Base-by-base conservation (phyloP, 1,284 basidiomycete genomes). In the Leccinum pseudoinsigne region DNA sequence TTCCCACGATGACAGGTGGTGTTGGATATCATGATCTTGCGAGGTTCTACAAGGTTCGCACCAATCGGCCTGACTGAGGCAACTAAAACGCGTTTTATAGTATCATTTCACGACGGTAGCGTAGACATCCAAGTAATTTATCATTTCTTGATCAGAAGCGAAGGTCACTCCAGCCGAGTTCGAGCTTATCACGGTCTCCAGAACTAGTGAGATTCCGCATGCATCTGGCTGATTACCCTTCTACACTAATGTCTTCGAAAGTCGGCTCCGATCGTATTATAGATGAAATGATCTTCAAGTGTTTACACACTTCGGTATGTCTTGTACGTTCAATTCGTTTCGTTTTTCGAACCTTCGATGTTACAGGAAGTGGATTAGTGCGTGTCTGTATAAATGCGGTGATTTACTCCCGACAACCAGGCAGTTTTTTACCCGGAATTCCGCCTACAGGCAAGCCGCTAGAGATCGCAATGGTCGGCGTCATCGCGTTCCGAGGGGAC, bases 401-500 rank as follows among this genome's bases (percentile, higher is more conserved):
- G 40, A 59, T 58, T 53, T 55, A 38, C 8, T 60, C 7, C 57
- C 5, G 18, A 72, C 57, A 50, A 53, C 6, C 16, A 5, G 4
- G 42, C 40, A 74, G 74, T 55, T 60, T 84, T 62, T 69, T 82
- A 14, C 82, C 81, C 4, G 81, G 81, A 18, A 68, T 84, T 23
- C 77, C 79, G 42, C 81, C 83, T 21, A 84, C 81, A 1, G 78
- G 79, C 26, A 81, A 78, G 63, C 68, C 72, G 6, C 68, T 84
- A 31, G 76, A 80, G 60, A 76, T 84, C 3, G 81, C 83, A 1
- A 72, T 85, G 64, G 81, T 83, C n/a, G 81, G 81, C 8, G 76
- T 85, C 12, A 76, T 84, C 18, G 82, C 81, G 23, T 81, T 85
- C 61, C 75, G 81, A 61, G 83, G 84, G 8, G 82, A 85, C 68